Percentiles rank a stretch among this genome's conserved stretches.
phyloP scores from a whole-genome alignment of 176 grass and related monocot genomes.

The Lolium rigidum region DNA sequence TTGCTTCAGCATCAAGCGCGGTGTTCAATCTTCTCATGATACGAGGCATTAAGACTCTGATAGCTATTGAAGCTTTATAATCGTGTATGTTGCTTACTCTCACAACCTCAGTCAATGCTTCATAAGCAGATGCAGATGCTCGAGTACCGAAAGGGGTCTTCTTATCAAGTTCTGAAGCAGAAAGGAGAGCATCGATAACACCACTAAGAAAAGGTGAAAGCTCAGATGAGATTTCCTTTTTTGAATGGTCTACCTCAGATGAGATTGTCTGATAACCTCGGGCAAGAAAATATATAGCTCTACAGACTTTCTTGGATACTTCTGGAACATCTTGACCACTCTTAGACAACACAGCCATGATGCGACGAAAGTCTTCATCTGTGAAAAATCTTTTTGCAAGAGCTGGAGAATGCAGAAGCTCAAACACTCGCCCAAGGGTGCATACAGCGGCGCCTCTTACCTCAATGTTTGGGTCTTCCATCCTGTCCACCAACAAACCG shows the following conservation, averaged over 20 bases:
- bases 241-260: slow-evolving; percentile 30
- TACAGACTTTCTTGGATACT: slow-evolving; percentile 86
- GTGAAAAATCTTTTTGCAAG: slow-evolving; percentile 70
- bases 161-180: slow-evolving; percentile 71
- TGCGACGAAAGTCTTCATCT: slow-evolving; percentile 60
- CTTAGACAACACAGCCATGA: slow-evolving; percentile 73
- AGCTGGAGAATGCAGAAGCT: slow-evolving; percentile 67
- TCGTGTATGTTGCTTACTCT: slow-evolving; percentile 59
- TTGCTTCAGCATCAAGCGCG: slow-evolving; percentile 71
- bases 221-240: slow-evolving; percentile 41
- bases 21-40: slow-evolving; percentile 79
- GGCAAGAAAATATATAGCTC: slow-evolving; percentile 86
- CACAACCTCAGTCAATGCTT: slow-evolving; percentile 86
- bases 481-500: slow-evolving; percentile 80
- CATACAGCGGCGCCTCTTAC: slow-evolving; percentile 82
- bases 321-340: slow-evolving; percentile 79
- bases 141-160: slow-evolving; percentile 58
- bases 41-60: slow-evolving; percentile 62
- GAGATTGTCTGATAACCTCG: slow-evolving; percentile 71
- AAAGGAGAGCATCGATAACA: slow-evolving; percentile 70
- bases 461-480: slow-evolving; percentile 75
- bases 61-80: slow-evolving; percentile 52
- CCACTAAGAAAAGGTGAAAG: slow-evolving; percentile 82
- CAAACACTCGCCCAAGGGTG: slow-evolving; percentile 88
- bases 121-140: slow-evolving; percentile 66